These are phyloP conservation scores for Diaporthe capsici DNA, from an alignment of 2,329 filamentous ascomycete species.

Conservation along the genomic window DNA sequence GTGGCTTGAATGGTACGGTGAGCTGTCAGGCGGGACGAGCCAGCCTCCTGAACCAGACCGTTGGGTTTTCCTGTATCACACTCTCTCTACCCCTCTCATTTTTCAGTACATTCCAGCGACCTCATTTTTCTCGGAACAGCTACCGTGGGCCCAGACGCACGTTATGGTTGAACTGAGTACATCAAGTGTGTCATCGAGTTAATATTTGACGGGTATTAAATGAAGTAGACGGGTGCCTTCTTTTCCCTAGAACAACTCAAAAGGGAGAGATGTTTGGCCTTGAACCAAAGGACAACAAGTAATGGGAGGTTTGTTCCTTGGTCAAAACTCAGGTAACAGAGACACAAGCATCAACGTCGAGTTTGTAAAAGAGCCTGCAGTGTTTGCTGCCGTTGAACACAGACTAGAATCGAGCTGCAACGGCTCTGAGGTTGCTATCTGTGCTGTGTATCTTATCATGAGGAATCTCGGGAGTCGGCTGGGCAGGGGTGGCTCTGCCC, in stretches of 20 bases:
- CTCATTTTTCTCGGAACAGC: not conserved
- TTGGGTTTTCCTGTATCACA: not conserved
- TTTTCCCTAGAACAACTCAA: too few relatives aligned
- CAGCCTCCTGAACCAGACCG: not conserved
- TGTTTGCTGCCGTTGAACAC: slow-evolving; percentile 3
- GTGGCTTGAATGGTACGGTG: not conserved
- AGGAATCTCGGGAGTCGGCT: not conserved
- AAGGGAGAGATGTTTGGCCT: not conserved
- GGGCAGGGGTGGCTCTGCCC: not conserved
- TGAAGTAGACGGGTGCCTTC: not conserved
- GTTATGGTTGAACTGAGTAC: too few relatives aligned
- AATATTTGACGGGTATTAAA: not conserved
- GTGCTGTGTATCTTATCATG: too few relatives aligned
- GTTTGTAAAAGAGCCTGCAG: not conserved
- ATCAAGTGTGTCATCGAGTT: rapidly evolving
- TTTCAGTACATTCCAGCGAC: not conserved
- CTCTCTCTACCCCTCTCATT: not conserved
- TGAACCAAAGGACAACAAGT: not conserved
- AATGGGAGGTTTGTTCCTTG: not conserved
- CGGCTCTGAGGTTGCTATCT: too few relatives aligned
- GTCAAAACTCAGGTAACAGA: not conserved
- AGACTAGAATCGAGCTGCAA: not conserved
- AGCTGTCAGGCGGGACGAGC: not conserved
- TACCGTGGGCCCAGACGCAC: not conserved
- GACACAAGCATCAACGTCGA: not conserved